phyloP scores from a whole-genome alignment of 2,329 filamentous ascomycete genomes.

The Colletotrichum incanum region DNA sequence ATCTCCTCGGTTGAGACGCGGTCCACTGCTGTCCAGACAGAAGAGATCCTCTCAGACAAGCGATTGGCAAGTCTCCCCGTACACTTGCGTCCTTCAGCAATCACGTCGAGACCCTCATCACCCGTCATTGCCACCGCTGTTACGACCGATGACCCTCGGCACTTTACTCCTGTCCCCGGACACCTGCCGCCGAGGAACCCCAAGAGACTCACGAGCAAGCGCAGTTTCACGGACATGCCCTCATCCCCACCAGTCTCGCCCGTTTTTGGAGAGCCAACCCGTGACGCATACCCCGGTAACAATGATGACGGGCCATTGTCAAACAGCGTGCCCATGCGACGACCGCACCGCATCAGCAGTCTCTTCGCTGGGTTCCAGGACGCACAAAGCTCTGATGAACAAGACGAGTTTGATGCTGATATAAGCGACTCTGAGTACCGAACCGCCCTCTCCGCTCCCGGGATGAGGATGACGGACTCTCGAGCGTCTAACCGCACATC shows the following conservation, averaged over 20 bases:
- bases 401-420: constrained; percentile 75
- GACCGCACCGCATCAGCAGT: constrained; percentile 84
- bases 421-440: constrained; percentile 78
- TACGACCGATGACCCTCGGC: constrained; percentile 55
- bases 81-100: constrained; percentile 84
- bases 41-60: constrained; percentile 89
- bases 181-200: constrained; percentile 74
- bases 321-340: constrained; percentile 73
- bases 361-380: constrained; percentile 87
- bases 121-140: constrained; percentile 58
- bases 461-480: constrained; percentile 60
- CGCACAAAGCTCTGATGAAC: constrained; percentile 77
- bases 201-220: constrained; percentile 65
- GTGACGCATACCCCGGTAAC: constrained; percentile 82
- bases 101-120: constrained; percentile 74
- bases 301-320: constrained; percentile 85
- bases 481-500: constrained; percentile 61
- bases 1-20: constrained; percentile 65
- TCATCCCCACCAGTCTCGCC: constrained; percentile 58
- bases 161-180: constrained; percentile 68
- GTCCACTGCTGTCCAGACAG: constrained; percentile 81
- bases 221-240: constrained; percentile 63
- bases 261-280: constrained; percentile 56
- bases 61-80: constrained; percentile 81
- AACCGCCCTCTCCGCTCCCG: constrained; percentile 76